Percentiles rank a stretch among this genome's conserved stretches.
phyloP scores from a whole-genome alignment of 371 early-diverging fungal species.

The Mucor mucedo region DNA sequence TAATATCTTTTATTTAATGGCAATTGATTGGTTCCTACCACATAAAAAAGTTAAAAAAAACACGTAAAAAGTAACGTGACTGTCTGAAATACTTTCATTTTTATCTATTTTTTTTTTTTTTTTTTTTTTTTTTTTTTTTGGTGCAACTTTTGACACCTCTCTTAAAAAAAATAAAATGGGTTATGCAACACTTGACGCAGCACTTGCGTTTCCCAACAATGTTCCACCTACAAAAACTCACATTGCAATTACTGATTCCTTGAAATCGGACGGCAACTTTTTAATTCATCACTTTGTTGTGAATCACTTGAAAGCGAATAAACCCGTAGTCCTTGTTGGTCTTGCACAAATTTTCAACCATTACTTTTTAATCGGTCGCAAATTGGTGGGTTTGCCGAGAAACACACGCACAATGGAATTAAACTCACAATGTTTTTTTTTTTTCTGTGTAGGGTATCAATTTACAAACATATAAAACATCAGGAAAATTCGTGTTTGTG shows the following conservation, averaged over 20 bases:
- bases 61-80: too few relatives aligned
- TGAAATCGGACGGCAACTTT: constrained; percentile 71
- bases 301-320: constrained; percentile 65
- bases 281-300: constrained; percentile 73
- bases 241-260: constrained; percentile 67
- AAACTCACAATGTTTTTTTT: too few relatives aligned
- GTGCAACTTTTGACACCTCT: too few relatives aligned
- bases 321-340: constrained; percentile 66
- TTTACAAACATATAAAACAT: constrained; percentile 56
- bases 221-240: constrained; percentile 54
- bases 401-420: neutral
- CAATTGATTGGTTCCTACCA: too few relatives aligned
- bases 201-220: constrained; percentile 53
- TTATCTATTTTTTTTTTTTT: constrained; percentile 2
- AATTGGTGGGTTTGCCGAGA: constrained; percentile 52
- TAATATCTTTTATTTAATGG: too few relatives aligned
- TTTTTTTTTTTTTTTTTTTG: constrained; percentile 1
- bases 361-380: constrained; percentile 69
- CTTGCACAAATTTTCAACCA: constrained; percentile 71
- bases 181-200: constrained; percentile 55
- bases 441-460: constrained; percentile 60
- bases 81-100: neutral
- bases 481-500: constrained; percentile 60
- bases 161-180: constrained; percentile 41
- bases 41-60: too few relatives aligned